These are phyloP conservation scores for Styphnolobium japonicum DNA, from an alignment of 306 rosid species.

Conservation along the genomic window DNA sequence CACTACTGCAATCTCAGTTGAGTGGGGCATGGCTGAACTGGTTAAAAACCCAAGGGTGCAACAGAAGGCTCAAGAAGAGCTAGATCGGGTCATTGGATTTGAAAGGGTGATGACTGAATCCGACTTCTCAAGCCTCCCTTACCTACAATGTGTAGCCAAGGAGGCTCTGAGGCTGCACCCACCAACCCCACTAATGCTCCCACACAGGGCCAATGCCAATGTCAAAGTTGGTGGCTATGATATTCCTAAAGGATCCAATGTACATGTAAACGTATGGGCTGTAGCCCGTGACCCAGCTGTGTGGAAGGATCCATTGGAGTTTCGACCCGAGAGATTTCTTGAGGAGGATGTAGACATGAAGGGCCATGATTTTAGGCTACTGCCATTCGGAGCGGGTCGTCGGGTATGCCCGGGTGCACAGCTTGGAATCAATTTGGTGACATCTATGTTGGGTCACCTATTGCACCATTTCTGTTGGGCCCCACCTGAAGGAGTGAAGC, in stretches of 20 bases:
- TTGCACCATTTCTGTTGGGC: conserved; percentile 82
- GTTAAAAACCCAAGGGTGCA: conserved; percentile 77
- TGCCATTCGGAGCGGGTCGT: conserved; percentile 88
- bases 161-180: conserved; percentile 85
- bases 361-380: conserved; percentile 73
- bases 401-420: conserved; percentile 88
- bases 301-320: conserved; percentile 68
- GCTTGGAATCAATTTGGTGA: conserved; percentile 75
- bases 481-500: conserved; percentile 43
- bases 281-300: conserved; percentile 67
- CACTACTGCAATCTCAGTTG: conserved; percentile 70
- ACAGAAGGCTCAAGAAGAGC: conserved; percentile 78
- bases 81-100: conserved; percentile 63
- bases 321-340: conserved; percentile 78
- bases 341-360: conserved; percentile 96
- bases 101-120: conserved; percentile 62
- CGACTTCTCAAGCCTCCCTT: conserved; percentile 69
- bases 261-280: conserved; percentile 90
- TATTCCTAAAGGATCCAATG: conserved; percentile 79
- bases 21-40: conserved; percentile 92
- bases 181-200: conserved; percentile 93
- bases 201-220: conserved; percentile 68
- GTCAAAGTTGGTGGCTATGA: conserved; percentile 87
- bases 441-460: conserved; percentile 81
- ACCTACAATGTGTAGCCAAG: conserved; percentile 74